A percentile compares a stretch with the other conserved stretches of the same genome.
These are phyloP conservation scores for Moesziomyces sp. DNA, from an alignment of 1,284 basidiomycete genomes.

Conservation along the genomic window DNA sequence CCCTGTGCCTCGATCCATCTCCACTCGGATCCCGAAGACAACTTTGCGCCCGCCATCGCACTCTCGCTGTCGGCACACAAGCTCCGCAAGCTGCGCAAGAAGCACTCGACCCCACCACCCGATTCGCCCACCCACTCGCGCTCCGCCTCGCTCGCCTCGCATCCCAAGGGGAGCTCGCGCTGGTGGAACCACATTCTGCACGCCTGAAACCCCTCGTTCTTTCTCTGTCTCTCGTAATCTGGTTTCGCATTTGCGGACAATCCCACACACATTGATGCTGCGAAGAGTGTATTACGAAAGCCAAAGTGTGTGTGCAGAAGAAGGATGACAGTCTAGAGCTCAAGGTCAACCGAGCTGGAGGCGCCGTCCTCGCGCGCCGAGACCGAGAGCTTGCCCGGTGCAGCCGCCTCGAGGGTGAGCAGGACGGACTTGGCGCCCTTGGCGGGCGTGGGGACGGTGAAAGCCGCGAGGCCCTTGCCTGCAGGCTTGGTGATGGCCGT, in stretches of 20 bases:
- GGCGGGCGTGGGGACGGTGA: constrained; percentile 40
- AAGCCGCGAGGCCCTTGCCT: constrained; percentile 34
- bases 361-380: constrained; percentile 35
- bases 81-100: constrained; percentile 20
- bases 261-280: too few species aligned
- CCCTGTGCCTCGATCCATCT: constrained; percentile 55
- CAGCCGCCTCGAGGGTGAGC: constrained; percentile 38
- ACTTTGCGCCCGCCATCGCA: constrained; percentile 20
- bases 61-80: constrained; percentile 4
- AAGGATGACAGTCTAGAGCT: constrained; percentile 10
- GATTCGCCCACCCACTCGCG: too few species aligned
- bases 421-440: constrained; percentile 37
- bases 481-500: constrained; percentile 54
- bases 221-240: background rate
- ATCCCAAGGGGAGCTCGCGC: constrained; percentile 14
- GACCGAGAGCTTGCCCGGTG: constrained; percentile 24
- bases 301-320: background rate
- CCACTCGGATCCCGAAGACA: constrained; percentile 49
- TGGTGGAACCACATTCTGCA: constrained; percentile 34
- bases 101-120: background rate
- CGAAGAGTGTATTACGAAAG: too few species aligned
- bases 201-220: background rate
- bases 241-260: too few species aligned
- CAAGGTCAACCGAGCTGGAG: constrained; percentile 15
- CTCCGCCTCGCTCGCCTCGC: background rate